Percentiles rank a stretch among this genome's conserved stretches.
Conservation (phyloP, 768 basidiomycete genomes). For the Galerina marginata region DNA sequence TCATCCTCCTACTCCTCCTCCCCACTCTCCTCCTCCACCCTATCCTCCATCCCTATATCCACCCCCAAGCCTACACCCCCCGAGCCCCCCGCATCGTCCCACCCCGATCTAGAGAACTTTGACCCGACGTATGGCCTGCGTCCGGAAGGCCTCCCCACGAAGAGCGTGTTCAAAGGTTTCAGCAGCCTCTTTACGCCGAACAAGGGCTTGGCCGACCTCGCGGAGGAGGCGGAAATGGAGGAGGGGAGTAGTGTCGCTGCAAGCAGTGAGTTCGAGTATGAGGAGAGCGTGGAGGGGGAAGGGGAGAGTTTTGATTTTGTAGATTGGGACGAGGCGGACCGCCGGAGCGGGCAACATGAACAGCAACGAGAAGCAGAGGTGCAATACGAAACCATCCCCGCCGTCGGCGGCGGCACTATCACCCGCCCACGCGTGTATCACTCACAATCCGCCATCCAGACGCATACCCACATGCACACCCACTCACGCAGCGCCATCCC, state of each 20-base stretch:
- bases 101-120: conserved; percentile 73
- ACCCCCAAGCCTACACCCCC: conserved; percentile 22
- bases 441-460: conserved; percentile 77
- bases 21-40: conserved; percentile 19
- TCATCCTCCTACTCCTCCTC: conserved; percentile 29
- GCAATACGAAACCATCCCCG: conserved; percentile 86
- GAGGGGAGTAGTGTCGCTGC: conserved; percentile 30
- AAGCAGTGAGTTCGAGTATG: conserved; percentile 46
- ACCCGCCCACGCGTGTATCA: conserved; percentile 86
- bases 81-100: conserved; percentile 31
- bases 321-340: conserved; percentile 70
- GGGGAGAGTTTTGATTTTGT: conserved; percentile 62
- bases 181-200: conserved; percentile 71
- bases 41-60: conserved; percentile 19
- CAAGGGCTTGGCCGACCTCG: conserved; percentile 79
- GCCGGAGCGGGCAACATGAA: conserved; percentile 49
- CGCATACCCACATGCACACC: background rate
- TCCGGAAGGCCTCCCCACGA: conserved; percentile 87
- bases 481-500: background rate
- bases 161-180: conserved; percentile 82
- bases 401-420: conserved; percentile 89
- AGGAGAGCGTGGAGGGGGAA: conserved; percentile 33
- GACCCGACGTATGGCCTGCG: conserved; percentile 97
- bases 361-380: conserved; percentile 47
- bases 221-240: conserved; percentile 60